phyloP scores from a whole-genome alignment of 108 stramenopile species.

The Asterionellopsis glacialis region DNA sequence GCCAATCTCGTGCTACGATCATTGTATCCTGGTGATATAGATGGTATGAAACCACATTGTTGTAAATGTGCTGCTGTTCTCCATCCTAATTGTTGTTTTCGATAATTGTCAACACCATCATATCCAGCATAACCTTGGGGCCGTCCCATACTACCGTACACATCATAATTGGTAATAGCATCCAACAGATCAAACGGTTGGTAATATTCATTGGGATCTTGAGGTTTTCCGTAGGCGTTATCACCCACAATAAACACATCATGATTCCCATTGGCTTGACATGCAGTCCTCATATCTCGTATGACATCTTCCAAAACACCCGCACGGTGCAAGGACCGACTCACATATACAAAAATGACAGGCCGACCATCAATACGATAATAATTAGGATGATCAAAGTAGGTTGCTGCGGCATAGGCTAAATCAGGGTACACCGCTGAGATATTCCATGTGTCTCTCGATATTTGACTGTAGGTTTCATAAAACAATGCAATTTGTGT shows the following conservation, averaged over 20 bases:
- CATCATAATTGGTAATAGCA: constrained; percentile 18
- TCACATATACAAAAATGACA: constrained; percentile 26
- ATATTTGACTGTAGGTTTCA: constrained; percentile 12
- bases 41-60: constrained; percentile 20
- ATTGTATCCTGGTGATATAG: constrained; percentile 28
- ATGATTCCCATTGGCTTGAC: constrained; percentile 2
- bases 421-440: constrained; percentile 12
- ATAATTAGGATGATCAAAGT: constrained; percentile 33
- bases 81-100: constrained; percentile 18
- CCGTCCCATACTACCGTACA: constrained; percentile 14
- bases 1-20: constrained; percentile 21
- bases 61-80: constrained; percentile 14
- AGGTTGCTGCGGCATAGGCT: constrained; percentile 14
- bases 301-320: constrained; percentile 9
- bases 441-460: background rate
- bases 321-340: constrained; percentile 2
- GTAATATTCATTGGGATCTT: background rate
- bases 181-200: constrained; percentile 1
- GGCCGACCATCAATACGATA: constrained; percentile 26
- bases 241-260: constrained; percentile 28
- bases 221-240: constrained; percentile 15
- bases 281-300: constrained; percentile 11
- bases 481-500: constrained; percentile 20
- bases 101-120: constrained; percentile 8
- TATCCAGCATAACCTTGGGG: background rate